phyloP scores from a whole-genome alignment of 2,329 filamentous ascomycete genomes.

The Helminthosporium solani region DNA sequence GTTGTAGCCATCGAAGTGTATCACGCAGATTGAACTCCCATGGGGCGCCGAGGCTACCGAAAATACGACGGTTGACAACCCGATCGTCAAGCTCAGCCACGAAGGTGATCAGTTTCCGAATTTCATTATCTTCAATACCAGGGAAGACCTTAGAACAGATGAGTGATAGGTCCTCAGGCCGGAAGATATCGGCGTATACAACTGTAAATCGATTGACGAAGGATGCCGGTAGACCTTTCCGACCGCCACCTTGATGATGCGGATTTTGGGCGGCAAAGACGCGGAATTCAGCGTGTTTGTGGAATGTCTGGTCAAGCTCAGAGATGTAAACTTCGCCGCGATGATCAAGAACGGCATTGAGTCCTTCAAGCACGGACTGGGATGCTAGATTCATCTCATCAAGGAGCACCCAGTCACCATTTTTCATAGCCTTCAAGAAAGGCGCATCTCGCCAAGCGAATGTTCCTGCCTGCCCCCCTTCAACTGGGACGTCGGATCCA shows the following conservation, averaged over 20 bases:
- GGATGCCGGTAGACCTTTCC: slow-evolving; percentile 90
- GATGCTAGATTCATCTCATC: slow-evolving; percentile 99
- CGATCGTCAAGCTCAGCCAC: slow-evolving; percentile 77
- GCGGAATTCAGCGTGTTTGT: slow-evolving; percentile 84
- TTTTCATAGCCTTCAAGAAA: slow-evolving; percentile 95
- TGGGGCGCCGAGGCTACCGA: slow-evolving; percentile 66
- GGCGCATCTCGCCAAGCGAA: slow-evolving; percentile 96
- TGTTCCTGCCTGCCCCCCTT: slow-evolving; percentile 84
- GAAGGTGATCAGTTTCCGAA: slow-evolving; percentile 72
- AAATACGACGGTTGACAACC: slow-evolving; percentile 57
- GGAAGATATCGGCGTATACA: slow-evolving; percentile 92
- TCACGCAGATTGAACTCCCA: slow-evolving; percentile 97
- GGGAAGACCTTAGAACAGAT: slow-evolving; percentile 82
- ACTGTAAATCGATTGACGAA: slow-evolving; percentile 99
- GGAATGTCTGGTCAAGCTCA: slow-evolving; percentile 91
- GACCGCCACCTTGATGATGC: slow-evolving; percentile 92
- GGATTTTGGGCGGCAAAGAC: slow-evolving; percentile 97
- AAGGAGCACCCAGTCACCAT: slow-evolving; percentile 91
- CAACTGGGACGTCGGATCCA: slow-evolving; percentile 91
- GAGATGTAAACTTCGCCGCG: slow-evolving; percentile 94
- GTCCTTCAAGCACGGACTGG: slow-evolving; percentile 90
- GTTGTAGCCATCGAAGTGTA: slow-evolving; percentile 79
- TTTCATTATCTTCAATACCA: slow-evolving; percentile 57
- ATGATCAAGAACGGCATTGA: slow-evolving; percentile 96
- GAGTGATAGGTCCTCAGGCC: slow-evolving; percentile 72